Base-by-base conservation (phyloP, 306 rosid genomes). In the Inga leiocalycina region DNA sequence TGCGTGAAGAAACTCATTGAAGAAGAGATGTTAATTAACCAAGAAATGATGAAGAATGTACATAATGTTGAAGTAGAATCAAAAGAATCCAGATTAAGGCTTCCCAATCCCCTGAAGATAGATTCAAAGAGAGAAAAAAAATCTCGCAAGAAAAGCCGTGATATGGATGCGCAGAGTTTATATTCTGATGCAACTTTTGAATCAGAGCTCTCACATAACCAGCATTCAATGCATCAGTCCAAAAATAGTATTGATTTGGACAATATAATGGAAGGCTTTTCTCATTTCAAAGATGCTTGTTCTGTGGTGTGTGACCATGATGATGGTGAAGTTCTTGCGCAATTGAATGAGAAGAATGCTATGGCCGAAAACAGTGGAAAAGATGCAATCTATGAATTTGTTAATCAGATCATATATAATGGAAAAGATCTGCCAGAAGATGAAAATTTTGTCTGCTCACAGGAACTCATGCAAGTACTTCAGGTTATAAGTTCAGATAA, bases 1-100 rank as follows among this genome's bases (percentile, higher is more conserved):
- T 91, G 99, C 59, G 96, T 93, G 92, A 95, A 93, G 96, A 93
- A 89, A 88, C 97, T 96, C 83, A 96, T 96, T 43, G 96, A 93
- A 89, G 94, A 92, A 85, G 98, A 96, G 87, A 91, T 96, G 97
- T 84, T 86, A 80, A 85, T 61, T 13, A 92, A 93, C 81, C 91
- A 80, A 82, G 90, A 85, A 64, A 70, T 52, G 15, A 85, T 82
- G 86, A 91, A 83, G 86, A 89, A 79, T 65, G 79, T 39, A 49
- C 82, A 52, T 59, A 76, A 85, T 68, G 79, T 67, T 74, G 88
- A 77, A 67, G 87, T 83, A 77, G 94, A 82, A 74, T 76, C 79
- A 49, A 89, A 81, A 74, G 80, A 43, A 51, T 35, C 89, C 48
- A 89, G 77, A 32, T 80, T 82, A 15, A 89, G 71, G 71, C 39